These are phyloP conservation scores for Exobasidium cylindrosporum DNA, from an alignment of 1,284 basidiomycete genomes.

Conservation along the genomic window DNA sequence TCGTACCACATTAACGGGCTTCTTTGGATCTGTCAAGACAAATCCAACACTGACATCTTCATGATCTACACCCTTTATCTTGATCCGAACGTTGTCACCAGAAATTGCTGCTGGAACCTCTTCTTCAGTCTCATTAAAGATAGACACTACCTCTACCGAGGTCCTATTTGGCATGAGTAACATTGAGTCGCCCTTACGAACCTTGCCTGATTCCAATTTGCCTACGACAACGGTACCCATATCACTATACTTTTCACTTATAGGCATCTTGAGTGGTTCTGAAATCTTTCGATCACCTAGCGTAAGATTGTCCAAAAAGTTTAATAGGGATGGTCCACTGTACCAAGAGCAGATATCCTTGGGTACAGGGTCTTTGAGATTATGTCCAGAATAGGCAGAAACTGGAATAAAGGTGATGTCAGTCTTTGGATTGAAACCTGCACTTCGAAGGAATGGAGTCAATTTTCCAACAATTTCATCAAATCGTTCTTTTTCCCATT, in stretches of 20 bases:
- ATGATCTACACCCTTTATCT: conserved; percentile 51
- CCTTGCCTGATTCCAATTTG: conserved; percentile 52
- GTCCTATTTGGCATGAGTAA: conserved; percentile 52
- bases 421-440: conserved; percentile 55
- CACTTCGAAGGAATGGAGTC: conserved; percentile 46
- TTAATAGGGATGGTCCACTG: conserved; percentile 44
- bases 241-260: conserved; percentile 54
- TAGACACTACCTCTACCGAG: conserved; percentile 43
- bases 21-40: conserved; percentile 44
- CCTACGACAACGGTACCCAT: conserved; percentile 55
- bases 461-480: conserved; percentile 52
- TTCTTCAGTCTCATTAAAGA: conserved; percentile 53
- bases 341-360: conserved; percentile 47
- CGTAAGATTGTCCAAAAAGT: conserved; percentile 45
- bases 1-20: conserved; percentile 49
- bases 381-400: conserved; percentile 51
- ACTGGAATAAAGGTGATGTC: conserved; percentile 52
- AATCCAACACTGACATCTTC: conserved; percentile 51
- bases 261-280: conserved; percentile 53
- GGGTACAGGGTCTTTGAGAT: conserved; percentile 51
- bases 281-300: conserved; percentile 51
- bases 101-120: conserved; percentile 54
- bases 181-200: conserved; percentile 47
- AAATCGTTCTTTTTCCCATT: conserved; percentile 51
- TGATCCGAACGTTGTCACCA: conserved; percentile 54